Evolutionary conservation across 2,329 filamentous ascomycete genomes (phyloP).

Genomic region (Pyricularia sp.): DNA sequence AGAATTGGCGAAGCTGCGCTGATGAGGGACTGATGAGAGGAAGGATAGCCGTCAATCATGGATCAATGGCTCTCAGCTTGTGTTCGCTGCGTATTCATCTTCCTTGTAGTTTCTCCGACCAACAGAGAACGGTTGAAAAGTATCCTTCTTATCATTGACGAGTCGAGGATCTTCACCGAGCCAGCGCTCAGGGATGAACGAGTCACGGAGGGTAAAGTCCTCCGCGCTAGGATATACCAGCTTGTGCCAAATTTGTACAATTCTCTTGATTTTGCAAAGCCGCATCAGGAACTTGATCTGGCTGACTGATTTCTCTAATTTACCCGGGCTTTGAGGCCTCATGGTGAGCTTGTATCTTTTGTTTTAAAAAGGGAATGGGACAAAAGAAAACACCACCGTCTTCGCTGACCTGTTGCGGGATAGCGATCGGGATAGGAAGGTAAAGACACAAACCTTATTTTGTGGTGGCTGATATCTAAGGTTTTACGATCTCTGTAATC

Average conservation of each 20-base stretch:
- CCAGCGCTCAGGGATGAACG: constrained; percentile 39
- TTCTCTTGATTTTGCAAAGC: constrained; percentile 23
- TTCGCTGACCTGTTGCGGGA: no score
- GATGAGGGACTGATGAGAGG: no score
- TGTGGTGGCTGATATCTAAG: no score
- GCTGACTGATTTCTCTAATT: not conserved
- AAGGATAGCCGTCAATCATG: no score
- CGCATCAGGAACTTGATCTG: not conserved
- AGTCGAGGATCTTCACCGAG: constrained; percentile 5
- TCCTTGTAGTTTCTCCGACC: no score
- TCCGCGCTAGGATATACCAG: constrained; percentile 30
- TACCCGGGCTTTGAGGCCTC: no score
- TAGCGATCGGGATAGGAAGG: constrained; percentile 13
- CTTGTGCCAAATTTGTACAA: constrained; percentile 32
- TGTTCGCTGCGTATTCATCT: constrained; percentile 23
- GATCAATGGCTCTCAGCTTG: no score
- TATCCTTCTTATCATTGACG: constrained; percentile 26
- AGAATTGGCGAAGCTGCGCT: no score
- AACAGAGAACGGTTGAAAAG: constrained; percentile 36
- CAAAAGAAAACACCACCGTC: no score
- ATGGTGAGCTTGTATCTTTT: no score
- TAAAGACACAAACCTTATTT: no score
- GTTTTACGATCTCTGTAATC: constrained; percentile 9
- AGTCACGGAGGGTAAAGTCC: constrained; percentile 33
- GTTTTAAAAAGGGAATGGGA: no score